Evolutionary conservation across 495 filamentous ascomycete species (phyloP).

Genomic region (Penicillium samsonianum): DNA sequence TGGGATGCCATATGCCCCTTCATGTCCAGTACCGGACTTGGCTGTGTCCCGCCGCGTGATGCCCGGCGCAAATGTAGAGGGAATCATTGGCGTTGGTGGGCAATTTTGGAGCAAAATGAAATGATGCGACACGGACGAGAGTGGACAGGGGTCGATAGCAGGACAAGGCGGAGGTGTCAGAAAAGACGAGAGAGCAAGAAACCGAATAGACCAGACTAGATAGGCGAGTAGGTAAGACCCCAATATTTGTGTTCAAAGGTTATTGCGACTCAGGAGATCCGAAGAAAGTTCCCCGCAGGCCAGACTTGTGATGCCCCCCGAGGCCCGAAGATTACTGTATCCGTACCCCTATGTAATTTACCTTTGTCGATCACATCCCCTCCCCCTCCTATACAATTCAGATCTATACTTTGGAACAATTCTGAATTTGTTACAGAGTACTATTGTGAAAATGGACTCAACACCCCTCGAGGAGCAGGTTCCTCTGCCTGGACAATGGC

Average conservation of each 20-base stretch:
- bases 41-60: constrained; percentile 41
- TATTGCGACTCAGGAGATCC: constrained; percentile 16
- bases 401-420: neutral
- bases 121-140: constrained; percentile 8
- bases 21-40: constrained; percentile 39
- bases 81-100: constrained; percentile 33
- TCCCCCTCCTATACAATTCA: constrained; percentile 3
- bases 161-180: constrained; percentile 6
- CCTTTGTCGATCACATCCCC: constrained; percentile 10
- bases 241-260: neutral
- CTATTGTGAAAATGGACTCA: constrained; percentile 17
- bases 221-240: neutral
- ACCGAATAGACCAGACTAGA: neutral
- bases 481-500: constrained; percentile 59
- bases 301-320: neutral
- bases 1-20: constrained; percentile 25
- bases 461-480: constrained; percentile 35
- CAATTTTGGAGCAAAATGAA: constrained; percentile 1
- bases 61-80: constrained; percentile 38
- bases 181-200: neutral
- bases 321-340: constrained; percentile 5
- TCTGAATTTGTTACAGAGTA: neutral
- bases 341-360: constrained; percentile 9
- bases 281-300: constrained; percentile 23
- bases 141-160: constrained; percentile 12